These are phyloP conservation scores for Pythium myriotylum DNA, from an alignment of 352 stramenopile genomes.

Conservation along the genomic window DNA sequence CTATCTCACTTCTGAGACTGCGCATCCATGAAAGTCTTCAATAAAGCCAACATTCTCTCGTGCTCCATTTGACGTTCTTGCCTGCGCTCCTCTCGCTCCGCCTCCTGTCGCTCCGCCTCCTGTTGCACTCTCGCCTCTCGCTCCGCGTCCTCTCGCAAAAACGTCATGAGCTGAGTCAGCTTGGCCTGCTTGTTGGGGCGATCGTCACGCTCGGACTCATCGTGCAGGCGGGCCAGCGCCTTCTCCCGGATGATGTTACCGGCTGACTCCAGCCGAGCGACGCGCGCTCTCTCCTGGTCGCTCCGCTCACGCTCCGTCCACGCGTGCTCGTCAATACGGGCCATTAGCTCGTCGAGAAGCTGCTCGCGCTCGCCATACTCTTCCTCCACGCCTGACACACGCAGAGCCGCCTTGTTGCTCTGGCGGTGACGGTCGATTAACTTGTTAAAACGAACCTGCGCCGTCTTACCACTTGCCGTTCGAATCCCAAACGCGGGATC, in stretches of 20 bases:
- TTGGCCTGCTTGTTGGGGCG: constrained; percentile 1
- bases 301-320: background rate
- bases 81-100: background rate
- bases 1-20: constrained; percentile 16
- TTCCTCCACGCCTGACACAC: background rate
- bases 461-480: background rate
- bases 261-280: background rate
- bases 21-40: background rate
- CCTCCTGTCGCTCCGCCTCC: constrained; percentile 5
- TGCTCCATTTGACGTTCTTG: constrained; percentile 5
- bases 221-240: background rate
- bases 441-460: constrained; percentile 1
- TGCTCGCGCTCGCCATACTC: background rate
- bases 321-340: background rate
- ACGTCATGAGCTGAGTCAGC: background rate
- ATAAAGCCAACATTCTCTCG: constrained; percentile 9
- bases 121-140: background rate
- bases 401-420: background rate
- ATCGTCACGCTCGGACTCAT: background rate
- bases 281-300: background rate
- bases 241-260: background rate
- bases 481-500: background rate
- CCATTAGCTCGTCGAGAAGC: background rate
- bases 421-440: background rate
- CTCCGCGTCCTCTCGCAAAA: background rate